Evolutionary conservation across 805 yeast genomes (phyloP), one percentile per base, ranked within the genome.

Genomic region (Schwanniomyces sp.): DNA sequence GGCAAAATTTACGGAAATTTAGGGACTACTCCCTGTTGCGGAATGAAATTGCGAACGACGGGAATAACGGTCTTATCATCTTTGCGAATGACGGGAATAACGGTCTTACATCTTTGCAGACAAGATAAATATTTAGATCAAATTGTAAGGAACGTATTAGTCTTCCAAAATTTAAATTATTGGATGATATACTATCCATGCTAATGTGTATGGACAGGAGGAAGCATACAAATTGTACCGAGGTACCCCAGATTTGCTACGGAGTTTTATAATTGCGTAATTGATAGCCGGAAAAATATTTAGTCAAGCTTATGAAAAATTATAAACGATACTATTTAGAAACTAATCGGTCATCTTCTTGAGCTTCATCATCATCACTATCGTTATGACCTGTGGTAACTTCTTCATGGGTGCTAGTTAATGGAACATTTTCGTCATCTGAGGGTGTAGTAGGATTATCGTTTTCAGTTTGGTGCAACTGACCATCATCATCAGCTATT

Each of bases 401-500:
- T 6, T 14, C 36, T 14, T 32, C 36, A 3, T 32, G 36, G 3
- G 36, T 5, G 17, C 17, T 32, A 6, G 36, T 14, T 16, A 32
- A 32, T 18, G 40, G 27, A 6, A n/a, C 40, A 37, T 37, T 6
- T 21, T 21, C 40, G 17, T 37, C 27, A 37, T 37, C 40, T 21
- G 40, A 11, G 7, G 40, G 17, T 11, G 40, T 14, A 9, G 40
- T 21, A 12, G 40, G 16, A 7, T 37, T 37, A 10, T 37, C 40
- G 26, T 37, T 18, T 9, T 24, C 38, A 17, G 24, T 27, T 11
- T 58, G 54, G 21, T 32, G 36, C n/a, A 14, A 21, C 43, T 53
- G 63, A n/a, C 63, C 72, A 8, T 70, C 76, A 7, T 69, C 76
- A 28, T 66, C 74, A 8, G 63, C 76, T 40, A 73, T 67, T 40